These are phyloP conservation scores for Epipyxis sp. DNA, from an alignment of 108 stramenopile species.

Conservation along the genomic window DNA sequence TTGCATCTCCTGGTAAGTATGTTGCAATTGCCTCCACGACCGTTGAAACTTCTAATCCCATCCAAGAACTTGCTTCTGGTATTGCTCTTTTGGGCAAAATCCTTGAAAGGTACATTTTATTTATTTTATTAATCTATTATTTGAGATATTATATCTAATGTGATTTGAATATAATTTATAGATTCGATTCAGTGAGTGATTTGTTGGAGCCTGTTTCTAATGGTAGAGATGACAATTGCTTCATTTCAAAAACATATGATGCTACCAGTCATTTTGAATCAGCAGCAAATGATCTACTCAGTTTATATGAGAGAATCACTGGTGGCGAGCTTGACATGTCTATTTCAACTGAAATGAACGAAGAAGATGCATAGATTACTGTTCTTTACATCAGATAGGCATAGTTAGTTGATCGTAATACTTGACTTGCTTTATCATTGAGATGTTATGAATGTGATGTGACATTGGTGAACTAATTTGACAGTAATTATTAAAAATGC, in stretches of 20 bases:
- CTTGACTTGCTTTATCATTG: no score
- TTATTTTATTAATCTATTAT: background rate
- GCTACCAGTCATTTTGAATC: constrained; percentile 98
- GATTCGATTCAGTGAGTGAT: constrained; percentile 80
- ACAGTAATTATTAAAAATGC: no score
- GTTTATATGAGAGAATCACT: constrained; percentile 88
- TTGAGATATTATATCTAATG: background rate
- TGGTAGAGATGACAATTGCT: constrained; percentile 82
- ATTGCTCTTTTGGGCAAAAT: constrained; percentile 85
- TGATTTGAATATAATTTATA: constrained; percentile 18
- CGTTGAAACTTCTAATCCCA: constrained; percentile 81
- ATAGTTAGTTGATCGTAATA: no score
- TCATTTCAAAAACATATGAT: constrained; percentile 86
- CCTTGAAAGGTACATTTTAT: constrained; percentile 59
- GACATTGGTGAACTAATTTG: no score
- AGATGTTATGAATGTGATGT: no score
- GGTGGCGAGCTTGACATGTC: constrained; percentile 91
- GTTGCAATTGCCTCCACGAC: constrained; percentile 95
- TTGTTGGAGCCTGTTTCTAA: constrained; percentile 82
- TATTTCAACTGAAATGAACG: constrained; percentile 47
- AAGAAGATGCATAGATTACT: constrained; percentile 29
- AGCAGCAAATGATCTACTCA: constrained; percentile 78
- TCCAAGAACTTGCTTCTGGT: constrained; percentile 87
- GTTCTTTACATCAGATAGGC: no score
- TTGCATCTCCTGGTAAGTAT: constrained; percentile 78